Evolutionary conservation across 371 early-diverging fungal genomes (phyloP), one percentile per base, ranked within the genome.

Genomic region (Encephalitozoon romaleae): DNA sequence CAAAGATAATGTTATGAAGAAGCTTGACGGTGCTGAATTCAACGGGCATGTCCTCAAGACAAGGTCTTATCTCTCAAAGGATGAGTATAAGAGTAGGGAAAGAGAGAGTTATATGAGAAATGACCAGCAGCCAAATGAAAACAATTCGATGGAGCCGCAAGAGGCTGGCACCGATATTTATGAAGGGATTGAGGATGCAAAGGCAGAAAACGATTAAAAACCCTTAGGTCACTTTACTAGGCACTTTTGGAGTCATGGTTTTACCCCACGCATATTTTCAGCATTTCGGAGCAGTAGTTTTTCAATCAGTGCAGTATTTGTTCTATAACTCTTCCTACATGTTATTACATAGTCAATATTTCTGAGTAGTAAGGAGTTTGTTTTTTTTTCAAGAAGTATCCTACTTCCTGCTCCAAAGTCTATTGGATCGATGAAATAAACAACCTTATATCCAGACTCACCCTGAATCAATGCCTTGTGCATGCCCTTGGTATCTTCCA

Each of bases 1-100:
- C 12, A 70, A 70, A 39, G 80, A 80, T 8, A 49, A 71, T 1
- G 76, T 69, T 4, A 25, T 80, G 18, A 26, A 41, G n/a, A 75
- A 64, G 39, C 55, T 80, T 15, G 53, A 80, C 15, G 70, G 70
- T 28, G 43, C 34, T 28, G 70, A 70, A 34, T 49, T 69, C 11
- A 74, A 63, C 8, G 72, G 72, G 18, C 59, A 59, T 34, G 21
- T 59, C 34, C 59, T 59, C n/a, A 59, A 59, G 59, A 59, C 59
- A 30, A 30, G 59, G 15, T 59, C 59, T 9, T 59, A 59, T 59
- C 59, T 59, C 34, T 38, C 59, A 4, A 59, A 59, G 59, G 59
- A 59, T 34, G 59, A 59, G 38, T 59, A 59, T 34, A 59, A 59
- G 32, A 59, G 25, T 11, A 30, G 59, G 28, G 59, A 59, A 18